These are phyloP conservation scores for Globisporangium spinosum DNA, from an alignment of 352 stramenopile species.

Conservation along the genomic window DNA sequence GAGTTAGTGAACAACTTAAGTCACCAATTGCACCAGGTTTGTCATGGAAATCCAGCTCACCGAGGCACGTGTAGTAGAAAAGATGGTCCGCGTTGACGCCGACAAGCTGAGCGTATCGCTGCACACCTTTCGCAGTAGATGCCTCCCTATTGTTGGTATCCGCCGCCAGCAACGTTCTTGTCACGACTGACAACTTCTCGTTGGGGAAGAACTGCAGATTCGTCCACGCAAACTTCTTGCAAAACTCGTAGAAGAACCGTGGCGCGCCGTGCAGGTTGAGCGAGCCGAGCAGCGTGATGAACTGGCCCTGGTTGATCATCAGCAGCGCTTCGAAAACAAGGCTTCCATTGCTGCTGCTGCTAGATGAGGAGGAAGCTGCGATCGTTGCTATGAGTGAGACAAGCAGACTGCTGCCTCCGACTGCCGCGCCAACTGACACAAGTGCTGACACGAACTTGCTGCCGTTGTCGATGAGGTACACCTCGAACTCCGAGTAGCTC, in stretches of 20 bases:
- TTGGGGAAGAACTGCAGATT: slow-evolving; percentile 40
- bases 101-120: slow-evolving; percentile 35
- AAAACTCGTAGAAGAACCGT: slow-evolving; percentile 45
- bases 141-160: not conserved
- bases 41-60: slow-evolving; percentile 4
- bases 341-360: slow-evolving; percentile 7
- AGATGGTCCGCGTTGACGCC: slow-evolving; percentile 37
- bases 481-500: slow-evolving; percentile 34
- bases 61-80: slow-evolving; percentile 48
- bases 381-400: slow-evolving; percentile 16
- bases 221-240: slow-evolving; percentile 45
- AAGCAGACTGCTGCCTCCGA: slow-evolving; percentile 26
- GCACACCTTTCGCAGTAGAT: slow-evolving; percentile 22
- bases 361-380: slow-evolving; percentile 10
- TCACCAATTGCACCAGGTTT: not conserved
- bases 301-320: slow-evolving; percentile 43
- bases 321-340: slow-evolving; percentile 38
- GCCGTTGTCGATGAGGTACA: slow-evolving; percentile 40
- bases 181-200: not conserved
- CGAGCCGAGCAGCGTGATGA: slow-evolving; percentile 42
- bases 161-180: not conserved
- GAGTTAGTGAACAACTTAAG: not conserved
- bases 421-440: slow-evolving; percentile 28
- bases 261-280: slow-evolving; percentile 40
- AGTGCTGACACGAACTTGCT: slow-evolving; percentile 27